Conservation (phyloP, 2,329 filamentous ascomycete genomes). For the Nothopassalora personata region DNA sequence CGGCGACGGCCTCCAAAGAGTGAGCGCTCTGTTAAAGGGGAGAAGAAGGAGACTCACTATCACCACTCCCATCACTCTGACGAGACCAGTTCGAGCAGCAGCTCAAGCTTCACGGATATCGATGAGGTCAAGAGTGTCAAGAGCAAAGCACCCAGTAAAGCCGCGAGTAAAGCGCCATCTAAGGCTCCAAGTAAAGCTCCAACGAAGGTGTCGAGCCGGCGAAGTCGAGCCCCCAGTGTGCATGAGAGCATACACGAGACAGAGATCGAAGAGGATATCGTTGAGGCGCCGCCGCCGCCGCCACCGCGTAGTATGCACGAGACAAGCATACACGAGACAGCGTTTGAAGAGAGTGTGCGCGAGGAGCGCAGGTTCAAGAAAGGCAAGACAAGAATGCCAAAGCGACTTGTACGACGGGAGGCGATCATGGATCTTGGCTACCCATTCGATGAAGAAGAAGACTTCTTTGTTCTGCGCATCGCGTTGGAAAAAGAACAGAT, state of each 20-base stretch:
- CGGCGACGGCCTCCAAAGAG: conserved; percentile 23
- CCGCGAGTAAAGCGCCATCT: conserved; percentile 10
- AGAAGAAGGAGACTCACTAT: conserved; percentile 8
- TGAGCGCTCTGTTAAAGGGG: conserved; percentile 15
- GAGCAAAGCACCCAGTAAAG: conserved; percentile 10
- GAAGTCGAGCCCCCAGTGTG: conserved; percentile 13
- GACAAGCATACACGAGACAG: conserved; percentile 9
- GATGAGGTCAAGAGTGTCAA: conserved; percentile 10
- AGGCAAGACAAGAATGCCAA: conserved; percentile 85
- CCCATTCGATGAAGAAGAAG: conserved; percentile 81
- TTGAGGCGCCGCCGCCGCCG: conserved; percentile 10
- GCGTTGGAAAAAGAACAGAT: conserved; percentile 88
- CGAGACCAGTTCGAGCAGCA: conserved; percentile 24
- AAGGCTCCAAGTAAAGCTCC: conserved; percentile 12
- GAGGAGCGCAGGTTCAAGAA: conserved; percentile 45
- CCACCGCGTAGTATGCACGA: conserved; percentile 14
- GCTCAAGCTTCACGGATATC: conserved; percentile 31
- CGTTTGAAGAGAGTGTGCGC: conserved; percentile 22
- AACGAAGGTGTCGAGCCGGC: conserved; percentile 14
- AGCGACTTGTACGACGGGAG: conserved; percentile 69
- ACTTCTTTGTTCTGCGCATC: conserved; percentile 73
- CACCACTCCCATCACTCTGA: background rate
- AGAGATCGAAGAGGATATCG: conserved; percentile 16
- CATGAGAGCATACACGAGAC: conserved; percentile 24
- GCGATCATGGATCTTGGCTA: conserved; percentile 82